Conservation (phyloP, 2,329 filamentous ascomycete genomes). For the Acrodontium crateriforme region DNA sequence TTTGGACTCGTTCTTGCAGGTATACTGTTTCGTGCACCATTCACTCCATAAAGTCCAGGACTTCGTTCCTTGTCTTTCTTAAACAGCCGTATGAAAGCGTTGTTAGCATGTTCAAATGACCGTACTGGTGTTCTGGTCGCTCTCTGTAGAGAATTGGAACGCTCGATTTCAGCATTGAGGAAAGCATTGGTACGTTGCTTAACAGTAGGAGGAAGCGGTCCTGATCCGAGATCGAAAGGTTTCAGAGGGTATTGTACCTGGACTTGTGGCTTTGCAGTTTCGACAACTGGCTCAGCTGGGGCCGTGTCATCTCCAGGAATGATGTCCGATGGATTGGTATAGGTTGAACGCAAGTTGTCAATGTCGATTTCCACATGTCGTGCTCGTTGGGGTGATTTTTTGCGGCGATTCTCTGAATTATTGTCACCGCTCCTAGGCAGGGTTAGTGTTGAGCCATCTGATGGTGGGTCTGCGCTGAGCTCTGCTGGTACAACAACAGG, state of each 20-base stretch:
- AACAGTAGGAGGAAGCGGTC: constrained; percentile 3
- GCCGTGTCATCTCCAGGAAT: neutral
- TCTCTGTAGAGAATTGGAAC: constrained; percentile 16
- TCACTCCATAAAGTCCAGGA: too few relatives aligned
- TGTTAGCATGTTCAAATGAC: constrained; percentile 25
- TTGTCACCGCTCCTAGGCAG: too few relatives aligned
- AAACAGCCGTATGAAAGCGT: constrained; percentile 25
- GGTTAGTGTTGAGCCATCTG: too few relatives aligned
- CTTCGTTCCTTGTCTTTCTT: constrained; percentile 17
- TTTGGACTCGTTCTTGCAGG: too few relatives aligned
- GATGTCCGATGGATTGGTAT: too few relatives aligned
- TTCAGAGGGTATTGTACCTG: too few relatives aligned
- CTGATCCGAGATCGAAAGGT: neutral
- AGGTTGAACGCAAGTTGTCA: constrained; percentile 3
- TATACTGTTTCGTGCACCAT: too few relatives aligned
- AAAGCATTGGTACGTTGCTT: constrained; percentile 19
- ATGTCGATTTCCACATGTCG: constrained; percentile 10
- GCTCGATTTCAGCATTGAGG: constrained; percentile 15
- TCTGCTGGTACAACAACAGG: too few relatives aligned
- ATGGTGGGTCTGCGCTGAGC: neutral
- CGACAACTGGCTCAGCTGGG: neutral
- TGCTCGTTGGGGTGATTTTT: constrained; percentile 1
- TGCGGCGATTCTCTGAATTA: too few relatives aligned
- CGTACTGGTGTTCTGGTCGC: constrained; percentile 21
- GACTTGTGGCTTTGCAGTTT: neutral